Evolutionary conservation across 768 basidiomycete species (phyloP).

Genomic region (Trametes cinnabarina): DNA sequence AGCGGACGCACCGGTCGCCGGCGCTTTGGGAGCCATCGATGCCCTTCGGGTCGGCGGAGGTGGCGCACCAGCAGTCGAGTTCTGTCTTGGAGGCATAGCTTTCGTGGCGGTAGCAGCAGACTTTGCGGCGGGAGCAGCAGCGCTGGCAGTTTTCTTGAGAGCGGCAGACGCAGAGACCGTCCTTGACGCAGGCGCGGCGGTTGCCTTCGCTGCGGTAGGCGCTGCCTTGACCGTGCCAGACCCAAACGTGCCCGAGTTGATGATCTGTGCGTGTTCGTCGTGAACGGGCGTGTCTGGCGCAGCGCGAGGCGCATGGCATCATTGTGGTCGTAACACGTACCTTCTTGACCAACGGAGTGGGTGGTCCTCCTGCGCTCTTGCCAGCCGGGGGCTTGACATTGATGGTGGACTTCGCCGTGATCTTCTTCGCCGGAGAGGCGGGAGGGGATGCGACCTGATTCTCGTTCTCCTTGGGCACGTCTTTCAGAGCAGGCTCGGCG

Average conservation of each 20-base stretch:
- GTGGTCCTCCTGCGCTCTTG: conserved; percentile 47
- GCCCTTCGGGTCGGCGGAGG: conserved; percentile 17
- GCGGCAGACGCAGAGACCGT: conserved; percentile 33
- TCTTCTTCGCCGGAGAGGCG: conserved; percentile 25
- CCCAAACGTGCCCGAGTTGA: conserved; percentile 66
- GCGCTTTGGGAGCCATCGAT: conserved; percentile 13
- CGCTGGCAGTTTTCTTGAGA: conserved; percentile 42
- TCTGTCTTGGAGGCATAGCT: conserved; percentile 24
- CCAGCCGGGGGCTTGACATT: conserved; percentile 42
- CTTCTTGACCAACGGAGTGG: conserved; percentile 67
- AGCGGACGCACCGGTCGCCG: conserved; percentile 1
- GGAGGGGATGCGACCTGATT: conserved; percentile 22
- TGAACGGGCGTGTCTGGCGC: conserved; percentile 4
- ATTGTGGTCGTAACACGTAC: conserved; percentile 37
- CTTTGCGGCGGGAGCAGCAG: conserved; percentile 38
- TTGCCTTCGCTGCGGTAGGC: conserved; percentile 43
- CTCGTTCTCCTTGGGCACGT: conserved; percentile 16
- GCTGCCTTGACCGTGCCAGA: conserved; percentile 49
- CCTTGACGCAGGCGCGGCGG: conserved; percentile 32
- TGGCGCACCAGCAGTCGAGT: conserved; percentile 23
- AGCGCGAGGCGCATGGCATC: not conserved
- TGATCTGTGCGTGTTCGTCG: conserved; percentile 42
- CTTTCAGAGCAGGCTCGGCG: conserved; percentile 16
- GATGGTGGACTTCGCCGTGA: conserved; percentile 29
- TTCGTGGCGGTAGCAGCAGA: conserved; percentile 28